phyloP scores from a whole-genome alignment of 805 yeast genomes.

The Wickerhamiella bombiphila region DNA sequence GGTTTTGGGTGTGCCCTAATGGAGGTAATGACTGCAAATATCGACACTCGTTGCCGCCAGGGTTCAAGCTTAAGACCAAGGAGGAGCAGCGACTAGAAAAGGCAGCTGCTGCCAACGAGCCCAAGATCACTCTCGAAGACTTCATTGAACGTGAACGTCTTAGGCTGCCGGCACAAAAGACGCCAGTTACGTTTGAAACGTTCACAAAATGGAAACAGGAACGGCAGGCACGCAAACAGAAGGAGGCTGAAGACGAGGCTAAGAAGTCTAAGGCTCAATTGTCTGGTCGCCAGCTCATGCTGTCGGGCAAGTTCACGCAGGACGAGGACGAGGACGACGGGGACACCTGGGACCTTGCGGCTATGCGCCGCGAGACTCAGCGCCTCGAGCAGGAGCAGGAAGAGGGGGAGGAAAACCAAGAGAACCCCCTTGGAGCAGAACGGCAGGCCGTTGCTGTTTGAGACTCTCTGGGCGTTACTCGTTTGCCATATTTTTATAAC shows the following conservation, averaged over 20 bases:
- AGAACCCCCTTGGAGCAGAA: too few species aligned
- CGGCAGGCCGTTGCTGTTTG: not conserved
- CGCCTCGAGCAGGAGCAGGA: constrained; percentile 12
- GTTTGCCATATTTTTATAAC: too few species aligned
- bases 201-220: constrained; percentile 72
- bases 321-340: constrained; percentile 22
- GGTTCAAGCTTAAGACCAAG: constrained; percentile 90
- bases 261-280: constrained; percentile 25
- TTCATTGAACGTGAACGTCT: constrained; percentile 88
- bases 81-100: constrained; percentile 86
- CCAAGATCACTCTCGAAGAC: constrained; percentile 87
- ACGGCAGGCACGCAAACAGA: constrained; percentile 42
- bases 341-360: constrained; percentile 25
- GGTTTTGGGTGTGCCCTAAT: constrained; percentile 98
- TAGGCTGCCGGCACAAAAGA: constrained; percentile 53
- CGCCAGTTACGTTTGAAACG: constrained; percentile 74
- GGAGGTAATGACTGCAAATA: constrained; percentile 89
- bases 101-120: constrained; percentile 68
- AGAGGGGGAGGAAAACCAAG: constrained; percentile 4
- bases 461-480: too few species aligned
- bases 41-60: constrained; percentile 90
- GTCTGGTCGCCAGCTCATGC: constrained; percentile 26
- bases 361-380: constrained; percentile 23
- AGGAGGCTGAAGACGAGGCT: constrained; percentile 30
- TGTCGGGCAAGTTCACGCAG: constrained; percentile 25